phyloP scores from a whole-genome alignment of 495 filamentous ascomycete genomes.

The Tuber magnatum region DNA sequence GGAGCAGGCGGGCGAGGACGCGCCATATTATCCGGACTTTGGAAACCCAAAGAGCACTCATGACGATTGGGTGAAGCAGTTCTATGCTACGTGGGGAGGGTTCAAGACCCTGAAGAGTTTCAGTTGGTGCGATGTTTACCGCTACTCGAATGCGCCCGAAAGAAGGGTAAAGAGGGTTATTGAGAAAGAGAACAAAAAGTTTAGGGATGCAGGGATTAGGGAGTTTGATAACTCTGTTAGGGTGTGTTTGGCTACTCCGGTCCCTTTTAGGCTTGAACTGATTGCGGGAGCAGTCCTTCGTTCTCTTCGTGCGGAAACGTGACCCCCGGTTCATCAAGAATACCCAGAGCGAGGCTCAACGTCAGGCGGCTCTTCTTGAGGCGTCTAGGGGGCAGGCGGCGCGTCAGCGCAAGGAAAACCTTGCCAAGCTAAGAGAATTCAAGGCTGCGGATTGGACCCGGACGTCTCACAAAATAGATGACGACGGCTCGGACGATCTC shows the following conservation, averaged over 20 bases:
- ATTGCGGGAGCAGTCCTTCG: constrained; percentile 51
- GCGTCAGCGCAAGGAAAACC: constrained; percentile 69
- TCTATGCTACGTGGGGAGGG: constrained; percentile 72
- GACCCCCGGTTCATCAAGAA: constrained; percentile 73
- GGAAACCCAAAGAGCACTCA: constrained; percentile 50
- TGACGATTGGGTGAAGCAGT: constrained; percentile 64
- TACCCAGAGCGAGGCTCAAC: constrained; percentile 66
- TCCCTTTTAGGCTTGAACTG: background rate
- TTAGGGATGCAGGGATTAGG: constrained; percentile 71
- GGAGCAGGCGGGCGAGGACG: constrained; percentile 55
- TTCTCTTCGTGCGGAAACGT: constrained; percentile 84
- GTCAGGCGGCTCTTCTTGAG: constrained; percentile 70
- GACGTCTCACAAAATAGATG: constrained; percentile 43
- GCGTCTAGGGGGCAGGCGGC: constrained; percentile 78
- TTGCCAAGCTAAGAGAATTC: constrained; percentile 60
- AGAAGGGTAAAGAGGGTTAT: constrained; percentile 72
- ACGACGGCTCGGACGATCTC: constrained; percentile 33
- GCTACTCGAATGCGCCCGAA: constrained; percentile 77
- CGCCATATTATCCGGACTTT: constrained; percentile 68
- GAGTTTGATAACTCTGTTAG: constrained; percentile 92
- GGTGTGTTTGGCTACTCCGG: constrained; percentile 10
- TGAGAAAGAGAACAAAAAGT: constrained; percentile 88
- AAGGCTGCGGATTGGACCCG: constrained; percentile 73
- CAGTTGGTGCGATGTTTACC: constrained; percentile 78
- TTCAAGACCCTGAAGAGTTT: constrained; percentile 84